These are phyloP conservation scores for Heterobasidion irregulare DNA, from an alignment of 1,284 basidiomycete species.

Conservation along the genomic window DNA sequence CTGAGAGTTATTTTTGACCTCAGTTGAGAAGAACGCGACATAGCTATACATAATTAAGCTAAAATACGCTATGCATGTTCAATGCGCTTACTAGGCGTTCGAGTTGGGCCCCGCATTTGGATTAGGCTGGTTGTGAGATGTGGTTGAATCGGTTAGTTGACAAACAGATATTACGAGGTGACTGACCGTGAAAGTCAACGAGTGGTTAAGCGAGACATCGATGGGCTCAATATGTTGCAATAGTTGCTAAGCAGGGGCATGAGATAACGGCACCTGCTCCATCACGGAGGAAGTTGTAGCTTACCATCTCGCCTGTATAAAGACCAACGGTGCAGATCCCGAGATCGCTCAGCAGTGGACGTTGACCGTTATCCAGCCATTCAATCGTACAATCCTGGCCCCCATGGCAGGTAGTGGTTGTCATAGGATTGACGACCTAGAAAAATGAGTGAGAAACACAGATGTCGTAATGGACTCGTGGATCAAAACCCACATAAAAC, in stretches of 20 bases:
- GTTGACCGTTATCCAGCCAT: slow-evolving; percentile 56
- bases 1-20: slow-evolving; percentile 25
- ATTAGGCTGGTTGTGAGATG: slow-evolving; percentile 19
- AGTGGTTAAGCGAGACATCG: slow-evolving; percentile 24
- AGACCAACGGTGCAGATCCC: slow-evolving; percentile 43
- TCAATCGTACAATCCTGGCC: slow-evolving; percentile 42
- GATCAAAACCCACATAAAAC: no score
- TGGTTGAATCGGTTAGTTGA: not conserved
- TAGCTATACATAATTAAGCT: slow-evolving; percentile 30
- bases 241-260: slow-evolving; percentile 29
- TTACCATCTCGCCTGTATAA: slow-evolving; percentile 44
- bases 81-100: slow-evolving; percentile 36
- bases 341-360: slow-evolving; percentile 38
- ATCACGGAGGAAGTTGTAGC: slow-evolving; percentile 10
- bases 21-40: slow-evolving; percentile 45
- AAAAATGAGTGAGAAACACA: not conserved
- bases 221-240: slow-evolving; percentile 37
- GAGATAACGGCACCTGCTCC: not conserved
- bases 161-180: not conserved
- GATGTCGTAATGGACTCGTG: no score
- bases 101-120: slow-evolving; percentile 44
- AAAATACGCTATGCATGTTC: slow-evolving; percentile 2
- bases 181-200: slow-evolving; percentile 29
- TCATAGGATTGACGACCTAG: slow-evolving; percentile 26
- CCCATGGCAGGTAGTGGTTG: slow-evolving; percentile 35